Evolutionary conservation across 768 basidiomycete genomes (phyloP).

Genomic region (Leccinum uliginosum): DNA sequence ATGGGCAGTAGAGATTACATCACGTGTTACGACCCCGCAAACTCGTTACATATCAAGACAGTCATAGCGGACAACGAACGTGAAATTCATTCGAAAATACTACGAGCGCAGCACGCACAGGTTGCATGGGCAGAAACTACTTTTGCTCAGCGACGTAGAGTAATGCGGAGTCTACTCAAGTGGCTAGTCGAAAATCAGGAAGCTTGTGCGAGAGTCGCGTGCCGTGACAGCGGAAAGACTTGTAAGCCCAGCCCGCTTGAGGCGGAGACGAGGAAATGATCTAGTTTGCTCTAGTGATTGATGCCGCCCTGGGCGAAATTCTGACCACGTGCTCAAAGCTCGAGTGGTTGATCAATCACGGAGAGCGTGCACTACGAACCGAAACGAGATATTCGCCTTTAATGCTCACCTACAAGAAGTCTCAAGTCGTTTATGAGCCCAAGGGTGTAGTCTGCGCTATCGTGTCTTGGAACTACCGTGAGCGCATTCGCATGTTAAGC

Average conservation of each 20-base stretch:
- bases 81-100: conserved; percentile 74
- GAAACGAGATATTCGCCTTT: conserved; percentile 65
- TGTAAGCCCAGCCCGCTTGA: conserved; percentile 42
- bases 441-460: conserved; percentile 89
- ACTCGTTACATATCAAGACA: conserved; percentile 76
- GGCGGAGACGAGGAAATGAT: neutral
- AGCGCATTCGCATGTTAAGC: conserved; percentile 16
- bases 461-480: conserved; percentile 95
- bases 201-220: conserved; percentile 78
- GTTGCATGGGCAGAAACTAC: conserved; percentile 67
- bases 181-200: conserved; percentile 95
- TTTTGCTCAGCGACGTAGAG: conserved; percentile 75
- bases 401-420: conserved; percentile 71
- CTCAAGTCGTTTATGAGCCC: conserved; percentile 82
- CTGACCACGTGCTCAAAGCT: conserved; percentile 92
- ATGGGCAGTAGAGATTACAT: conserved; percentile 61
- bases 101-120: conserved; percentile 61
- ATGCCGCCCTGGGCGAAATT: conserved; percentile 93
- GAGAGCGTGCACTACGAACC: conserved; percentile 71
- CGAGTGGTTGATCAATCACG: conserved; percentile 86
- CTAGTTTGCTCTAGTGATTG: conserved; percentile 60
- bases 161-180: conserved; percentile 81
- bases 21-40: conserved; percentile 91
- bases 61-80: conserved; percentile 66
- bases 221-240: conserved; percentile 95